Conservation (phyloP, 1,139 yeast species). For the Saccharomycopsis crataegensis region DNA sequence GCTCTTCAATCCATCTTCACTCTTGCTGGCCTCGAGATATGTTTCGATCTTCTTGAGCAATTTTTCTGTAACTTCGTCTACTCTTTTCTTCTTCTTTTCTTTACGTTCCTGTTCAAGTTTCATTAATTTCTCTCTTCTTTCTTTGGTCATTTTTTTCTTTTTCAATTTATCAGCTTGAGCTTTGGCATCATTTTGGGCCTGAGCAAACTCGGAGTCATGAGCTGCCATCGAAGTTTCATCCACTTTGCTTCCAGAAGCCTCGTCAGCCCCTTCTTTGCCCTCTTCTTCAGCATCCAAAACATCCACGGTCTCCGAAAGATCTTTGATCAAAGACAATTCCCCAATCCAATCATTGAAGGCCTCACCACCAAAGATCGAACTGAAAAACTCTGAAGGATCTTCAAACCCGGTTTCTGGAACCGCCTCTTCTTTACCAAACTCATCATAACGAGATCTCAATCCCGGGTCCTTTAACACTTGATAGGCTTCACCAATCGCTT, state of each 20-base stretch:
- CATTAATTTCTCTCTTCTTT: slow-evolving; percentile 48
- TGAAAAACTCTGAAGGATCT: slow-evolving; percentile 82
- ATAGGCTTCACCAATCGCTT: slow-evolving; percentile 58
- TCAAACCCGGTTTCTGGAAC: slow-evolving; percentile 79
- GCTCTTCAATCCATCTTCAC: slow-evolving; percentile 29
- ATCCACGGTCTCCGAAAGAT: slow-evolving; percentile 59
- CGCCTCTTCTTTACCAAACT: slow-evolving; percentile 78
- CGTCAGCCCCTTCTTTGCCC: neutral
- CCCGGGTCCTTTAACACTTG: slow-evolving; percentile 75
- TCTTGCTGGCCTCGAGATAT: slow-evolving; percentile 28
- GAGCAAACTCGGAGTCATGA: slow-evolving; percentile 22
- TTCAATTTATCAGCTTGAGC: slow-evolving; percentile 12
- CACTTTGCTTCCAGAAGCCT: slow-evolving; percentile 37
- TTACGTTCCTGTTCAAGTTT: slow-evolving; percentile 50
- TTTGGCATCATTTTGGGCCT: slow-evolving; percentile 15
- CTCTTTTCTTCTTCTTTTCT: slow-evolving; percentile 45
- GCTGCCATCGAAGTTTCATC: slow-evolving; percentile 5
- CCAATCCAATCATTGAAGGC: slow-evolving; percentile 87
- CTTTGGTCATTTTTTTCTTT: slow-evolving; percentile 34
- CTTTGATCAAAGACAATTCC: slow-evolving; percentile 78
- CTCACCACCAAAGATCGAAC: slow-evolving; percentile 86
- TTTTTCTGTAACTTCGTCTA: slow-evolving; percentile 42
- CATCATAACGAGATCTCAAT: slow-evolving; percentile 70
- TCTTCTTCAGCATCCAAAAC: slow-evolving; percentile 27
- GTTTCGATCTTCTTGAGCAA: slow-evolving; percentile 37